Evolutionary conservation across 352 stramenopile species (phyloP), one percentile per base, ranked within the genome.

Genomic region (Phytophthora pisi): DNA sequence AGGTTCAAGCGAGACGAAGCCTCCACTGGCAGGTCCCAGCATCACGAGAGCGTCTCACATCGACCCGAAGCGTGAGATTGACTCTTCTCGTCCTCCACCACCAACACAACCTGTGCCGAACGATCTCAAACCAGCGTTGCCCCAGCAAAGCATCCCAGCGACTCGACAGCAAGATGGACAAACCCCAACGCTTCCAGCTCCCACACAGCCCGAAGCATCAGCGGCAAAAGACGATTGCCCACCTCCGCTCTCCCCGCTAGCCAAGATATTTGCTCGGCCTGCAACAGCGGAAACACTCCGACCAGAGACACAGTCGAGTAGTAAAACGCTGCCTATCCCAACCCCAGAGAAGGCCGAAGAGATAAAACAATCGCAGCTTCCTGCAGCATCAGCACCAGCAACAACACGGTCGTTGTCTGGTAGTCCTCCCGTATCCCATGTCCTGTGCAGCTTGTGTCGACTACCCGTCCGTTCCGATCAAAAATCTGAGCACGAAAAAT

Each of bases 401-500:
- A 3, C 36, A n/a, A n/a, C 68, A n/a, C 16, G 38, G 26, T 1
- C 18, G 9, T 61, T 43, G 11, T 16, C 55, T 13, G 18, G 1
- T 61, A 18, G 6, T n/a, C 7, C 55, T 63, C 34, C 51, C n/a
- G 40, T 57, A 5, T 66, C 70, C 4, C 74, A 84, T 36, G 55
- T 79, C 16, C 52, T 82, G 13, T 92, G 84, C 51, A 65, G 63
- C 1, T 61, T 79, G 26, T 92, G 84, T 18, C 74, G 77, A 3
- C 66, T 92, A 3, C 84, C 81, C 1, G 65, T 92, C 28, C 78
- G 78, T 9, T 75, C 71, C 0, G 77, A 89, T 53, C 52, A 73
- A 34, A 74, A 81, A 7, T n/a, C 38, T 1, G 80, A 91, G 43
- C 85, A 93, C 58, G 85, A 89, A 57, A 62, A 68, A 43, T 69